Percentiles rank a stretch among this genome's conserved stretches.
These are phyloP conservation scores for Vitis hybrid DNA, from an alignment of 177 flowering plant genomes.

Conservation along the genomic window DNA sequence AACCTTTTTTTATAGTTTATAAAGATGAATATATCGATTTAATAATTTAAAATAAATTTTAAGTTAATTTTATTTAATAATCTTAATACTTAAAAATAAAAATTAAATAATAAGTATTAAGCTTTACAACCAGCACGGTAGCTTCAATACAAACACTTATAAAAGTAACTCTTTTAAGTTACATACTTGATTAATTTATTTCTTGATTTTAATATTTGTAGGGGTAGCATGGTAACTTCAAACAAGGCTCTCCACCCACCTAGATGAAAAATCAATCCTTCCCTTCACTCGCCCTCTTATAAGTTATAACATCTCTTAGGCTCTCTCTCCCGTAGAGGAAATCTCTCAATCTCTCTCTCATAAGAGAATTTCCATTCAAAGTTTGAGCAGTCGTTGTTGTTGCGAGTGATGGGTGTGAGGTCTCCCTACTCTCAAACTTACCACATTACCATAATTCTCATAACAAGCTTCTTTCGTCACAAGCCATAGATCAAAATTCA, in stretches of 20 bases:
- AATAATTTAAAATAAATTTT: no score
- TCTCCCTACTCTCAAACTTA: conserved; percentile 12
- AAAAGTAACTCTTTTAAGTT: no score
- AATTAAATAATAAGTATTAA: no score
- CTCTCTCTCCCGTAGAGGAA: conserved; percentile 7
- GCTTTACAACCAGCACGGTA: no score
- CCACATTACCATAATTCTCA: conserved; percentile 18
- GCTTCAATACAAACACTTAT: no score
- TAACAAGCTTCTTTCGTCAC: conserved; percentile 21
- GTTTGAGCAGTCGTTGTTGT: no score
- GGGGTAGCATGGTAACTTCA: conserved; percentile 10
- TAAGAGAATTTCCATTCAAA: not conserved
- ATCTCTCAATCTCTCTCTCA: not conserved
- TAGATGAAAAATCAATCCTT: not conserved
- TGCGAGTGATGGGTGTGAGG: conserved; percentile 17
- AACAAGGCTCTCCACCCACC: not conserved
- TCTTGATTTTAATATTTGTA: not conserved
- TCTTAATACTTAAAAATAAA: no score
- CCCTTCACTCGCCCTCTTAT: conserved; percentile 6
- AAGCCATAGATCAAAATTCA: conserved; percentile 6
- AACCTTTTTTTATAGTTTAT: no score
- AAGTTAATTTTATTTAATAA: no score
- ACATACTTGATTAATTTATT: not conserved
- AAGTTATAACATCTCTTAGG: conserved; percentile 14
- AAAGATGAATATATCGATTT: no score